Conservation (phyloP, 2,329 filamentous ascomycete species). For the Neurospora sp. region DNA sequence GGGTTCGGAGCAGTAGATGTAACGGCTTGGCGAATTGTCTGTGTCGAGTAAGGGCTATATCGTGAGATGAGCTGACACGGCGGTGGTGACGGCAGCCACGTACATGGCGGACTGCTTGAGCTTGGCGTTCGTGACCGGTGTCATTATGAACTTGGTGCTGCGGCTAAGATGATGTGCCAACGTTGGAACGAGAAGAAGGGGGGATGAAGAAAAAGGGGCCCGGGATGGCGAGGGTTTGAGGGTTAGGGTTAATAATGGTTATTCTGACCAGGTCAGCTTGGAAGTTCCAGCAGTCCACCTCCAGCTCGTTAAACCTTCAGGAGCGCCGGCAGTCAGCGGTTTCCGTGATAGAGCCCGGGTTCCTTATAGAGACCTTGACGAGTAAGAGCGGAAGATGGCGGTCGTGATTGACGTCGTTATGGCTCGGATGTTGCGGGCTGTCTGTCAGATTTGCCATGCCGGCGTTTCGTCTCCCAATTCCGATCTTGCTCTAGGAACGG, state of each 20-base stretch:
- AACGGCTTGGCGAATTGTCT: background rate
- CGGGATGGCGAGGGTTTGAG: background rate
- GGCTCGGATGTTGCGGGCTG: background rate
- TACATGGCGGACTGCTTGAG: background rate
- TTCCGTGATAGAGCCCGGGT: background rate
- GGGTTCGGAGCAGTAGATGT: background rate
- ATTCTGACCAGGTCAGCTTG: background rate
- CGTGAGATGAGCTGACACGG: background rate
- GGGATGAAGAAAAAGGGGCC: background rate
- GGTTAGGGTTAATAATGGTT: background rate
- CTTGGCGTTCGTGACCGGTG: background rate
- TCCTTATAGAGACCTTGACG: background rate
- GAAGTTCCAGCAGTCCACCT: background rate
- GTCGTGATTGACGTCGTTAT: background rate
- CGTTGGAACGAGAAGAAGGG: background rate
- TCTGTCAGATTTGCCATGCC: background rate
- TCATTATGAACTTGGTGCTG: background rate
- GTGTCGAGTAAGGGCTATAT: background rate
- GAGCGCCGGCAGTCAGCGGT: background rate
- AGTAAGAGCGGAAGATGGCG: background rate
- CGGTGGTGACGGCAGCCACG: background rate
- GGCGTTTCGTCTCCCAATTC: background rate
- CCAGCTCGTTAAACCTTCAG: background rate
- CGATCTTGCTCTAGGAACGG: background rate
- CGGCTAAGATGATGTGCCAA: background rate